A percentile compares a stretch with the other conserved stretches of the same genome.
These are phyloP conservation scores for Penicillium crustosum DNA, from an alignment of 2,329 filamentous ascomycete species.

Conservation along the genomic window DNA sequence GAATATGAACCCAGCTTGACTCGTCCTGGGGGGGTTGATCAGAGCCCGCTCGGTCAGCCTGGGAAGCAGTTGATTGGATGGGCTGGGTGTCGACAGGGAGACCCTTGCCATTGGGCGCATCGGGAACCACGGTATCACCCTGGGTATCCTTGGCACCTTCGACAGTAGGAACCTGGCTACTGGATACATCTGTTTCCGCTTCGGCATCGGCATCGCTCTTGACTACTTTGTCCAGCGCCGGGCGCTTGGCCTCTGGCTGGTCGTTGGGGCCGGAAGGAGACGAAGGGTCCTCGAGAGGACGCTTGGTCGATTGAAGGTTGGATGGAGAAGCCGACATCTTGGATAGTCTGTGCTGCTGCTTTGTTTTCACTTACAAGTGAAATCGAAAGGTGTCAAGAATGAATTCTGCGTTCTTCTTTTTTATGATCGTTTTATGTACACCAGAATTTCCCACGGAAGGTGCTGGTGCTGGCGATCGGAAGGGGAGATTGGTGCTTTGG, in stretches of 20 bases:
- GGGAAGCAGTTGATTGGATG: conserved; percentile 57
- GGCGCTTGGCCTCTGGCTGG: conserved; percentile 95
- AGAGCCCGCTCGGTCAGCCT: conserved; percentile 51
- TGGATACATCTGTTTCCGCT: conserved; percentile 34
- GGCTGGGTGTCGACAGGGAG: conserved; percentile 55
- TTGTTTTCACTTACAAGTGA: conserved; percentile 45
- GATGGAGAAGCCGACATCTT: conserved; percentile 70
- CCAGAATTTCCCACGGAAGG: conserved; percentile 86
- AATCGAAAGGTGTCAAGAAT: conserved; percentile 46
- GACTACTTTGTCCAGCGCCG: conserved; percentile 87
- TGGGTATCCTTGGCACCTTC: conserved; percentile 45
- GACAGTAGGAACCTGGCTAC: conserved; percentile 17
- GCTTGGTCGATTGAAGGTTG: conserved; percentile 63
- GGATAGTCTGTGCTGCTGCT: conserved; percentile 35
- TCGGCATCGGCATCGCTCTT: conserved; percentile 59
- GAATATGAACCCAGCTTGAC: conserved; percentile 93
- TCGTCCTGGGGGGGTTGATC: conserved; percentile 71
- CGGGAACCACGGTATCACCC: conserved; percentile 67
- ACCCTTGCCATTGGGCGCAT: conserved; percentile 59
- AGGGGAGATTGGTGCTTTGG: conserved; percentile 42
- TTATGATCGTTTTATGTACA: conserved; percentile 69
- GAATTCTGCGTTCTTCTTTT: conserved; percentile 56
- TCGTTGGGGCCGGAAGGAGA: conserved; percentile 89
- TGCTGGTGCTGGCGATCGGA: conserved; percentile 68
- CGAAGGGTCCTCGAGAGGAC: conserved; percentile 93